Evolutionary conservation across 106 monocot genomes (phyloP), one percentile per base, ranked within the genome.

Genomic region (Chionographis japonica): DNA sequence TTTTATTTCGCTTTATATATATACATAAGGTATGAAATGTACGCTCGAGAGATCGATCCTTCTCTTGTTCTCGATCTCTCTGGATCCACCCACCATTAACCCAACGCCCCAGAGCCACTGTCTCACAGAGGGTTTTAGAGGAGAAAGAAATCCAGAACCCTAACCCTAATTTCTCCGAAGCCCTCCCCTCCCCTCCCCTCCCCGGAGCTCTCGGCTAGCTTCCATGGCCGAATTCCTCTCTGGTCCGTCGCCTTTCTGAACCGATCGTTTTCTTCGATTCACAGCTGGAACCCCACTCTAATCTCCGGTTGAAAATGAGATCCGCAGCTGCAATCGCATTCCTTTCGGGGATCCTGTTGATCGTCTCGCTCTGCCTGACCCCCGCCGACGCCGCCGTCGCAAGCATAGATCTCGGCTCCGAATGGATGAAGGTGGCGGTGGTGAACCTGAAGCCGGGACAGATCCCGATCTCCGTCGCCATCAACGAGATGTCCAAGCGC

Each of bases 401-500:
- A 35, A 88, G 79, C 85, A 79, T 99, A 67, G 93, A 93, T 75
- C 80, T 93, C 56, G 98, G 93, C 16, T 93, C 93, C 11, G 98
- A 99, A 51, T 99, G 87, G 93, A 55, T 93, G 38, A 99, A 99
- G 70, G 93, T 99, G 2, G 98, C 89, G 20, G 93, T 90, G 17
- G 98, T 99, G 40, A 87, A 93, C 73, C 78, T 99, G 27, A 85
- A 81, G 61, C 90, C 93, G 19, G 88, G 88, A 11, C 98, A 93
- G 57, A 50, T 42, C 54, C 98, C 98, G 56, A 99, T 99, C 77
- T 81, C 93, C 20, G 61, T 99, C 39, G 98, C 92, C 52, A 99
- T 99, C 90, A 99, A 93, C 68, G 98, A 99, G 79, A 99, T 99
- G 98, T 99, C 93, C 17, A 99, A 99, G 65, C 77, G 93, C 42